A percentile compares a stretch with the other conserved stretches of the same genome.
Conservation (phyloP, 75 land plant species). For the Isoetes taiwanensis region DNA sequence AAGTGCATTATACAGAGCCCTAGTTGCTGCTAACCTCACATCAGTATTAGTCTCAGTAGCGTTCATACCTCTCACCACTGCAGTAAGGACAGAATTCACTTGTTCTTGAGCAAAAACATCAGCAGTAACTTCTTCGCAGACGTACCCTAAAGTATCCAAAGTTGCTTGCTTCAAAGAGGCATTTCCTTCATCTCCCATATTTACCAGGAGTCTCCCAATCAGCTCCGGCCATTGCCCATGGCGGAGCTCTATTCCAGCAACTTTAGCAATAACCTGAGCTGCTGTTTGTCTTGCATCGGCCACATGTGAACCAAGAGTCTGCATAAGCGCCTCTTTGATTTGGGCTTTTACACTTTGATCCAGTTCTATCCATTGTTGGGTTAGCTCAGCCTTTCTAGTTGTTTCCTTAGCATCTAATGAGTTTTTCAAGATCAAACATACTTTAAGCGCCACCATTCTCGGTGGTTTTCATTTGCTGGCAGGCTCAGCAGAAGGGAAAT, state of each 20-base stretch:
- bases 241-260: slow-evolving; percentile 59
- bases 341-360: slow-evolving; percentile 31
- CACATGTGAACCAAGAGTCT: slow-evolving; percentile 35
- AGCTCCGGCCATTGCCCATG: slow-evolving; percentile 68
- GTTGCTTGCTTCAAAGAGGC: slow-evolving; percentile 49
- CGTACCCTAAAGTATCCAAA: slow-evolving; percentile 59
- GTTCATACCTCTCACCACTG: slow-evolving; percentile 67
- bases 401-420: slow-evolving; percentile 62
- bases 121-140: slow-evolving; percentile 64
- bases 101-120: slow-evolving; percentile 54
- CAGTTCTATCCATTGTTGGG: slow-evolving; percentile 36
- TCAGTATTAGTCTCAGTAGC: slow-evolving; percentile 21
- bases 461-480: slow-evolving; percentile 39
- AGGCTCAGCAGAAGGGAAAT: slow-evolving; percentile 45
- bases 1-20: slow-evolving; percentile 59
- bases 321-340: slow-evolving; percentile 36
- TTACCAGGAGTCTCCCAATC: slow-evolving; percentile 26
- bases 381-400: slow-evolving; percentile 27
- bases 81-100: slow-evolving; percentile 66
- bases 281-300: slow-evolving; percentile 56
- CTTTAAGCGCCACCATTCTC: slow-evolving; percentile 40
- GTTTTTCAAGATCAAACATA: slow-evolving; percentile 56
- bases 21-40: slow-evolving; percentile 55
- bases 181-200: slow-evolving; percentile 37
- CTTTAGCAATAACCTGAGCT: slow-evolving; percentile 61